Base-by-base conservation (phyloP, 2,329 filamentous ascomycete genomes). In the Nigrograna mackinnonii region DNA sequence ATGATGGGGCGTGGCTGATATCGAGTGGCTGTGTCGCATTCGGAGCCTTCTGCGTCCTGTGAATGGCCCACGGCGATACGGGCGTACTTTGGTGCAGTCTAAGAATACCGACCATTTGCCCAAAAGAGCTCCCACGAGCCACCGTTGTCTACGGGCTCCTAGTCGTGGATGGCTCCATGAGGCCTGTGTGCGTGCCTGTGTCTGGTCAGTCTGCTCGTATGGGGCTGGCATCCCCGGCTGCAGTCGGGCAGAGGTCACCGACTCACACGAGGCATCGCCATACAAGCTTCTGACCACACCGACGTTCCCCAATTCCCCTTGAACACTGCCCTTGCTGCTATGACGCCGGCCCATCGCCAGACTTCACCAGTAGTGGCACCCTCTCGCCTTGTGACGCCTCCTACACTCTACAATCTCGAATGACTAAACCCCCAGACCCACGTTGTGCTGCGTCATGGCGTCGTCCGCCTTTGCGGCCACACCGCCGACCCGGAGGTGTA, bases 281-380 rank as follows among this genome's bases (percentile, higher is more conserved):
- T n/a, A 4, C 47, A 53, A 52, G 48, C 46, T 49, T 60, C 58
- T 60, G 48, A 57, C 57, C 52, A 60, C 60, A 62, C 60, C 59
- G 58, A 24, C 33, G 7, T 7, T 33, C 31, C 9, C 7, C 9
- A 16, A 7, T 17, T 11, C 16, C 16, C 9, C 31, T 17, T 28
- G 24, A 9, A 28, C 24, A 33, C 31, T 33, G 31, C 31, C 16
- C 9, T 17, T 37, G 22, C 30, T 26, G 34, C 41, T 36, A 31
- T 26, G 22, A 4, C 37, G 37, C n/a, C 34, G 5, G n/a, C 6
- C 20, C 19, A 31, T 31, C 34, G 24, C 22, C 22, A 26, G 20
- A 20, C 22, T 33, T 37, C 35, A 44, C 17, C 24, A n/a, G n/a
- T n/a, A 28, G n/a, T n/a, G n/a, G n/a, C n/a, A n/a, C n/a, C n/a